phyloP scores from a whole-genome alignment of 1,284 basidiomycete genomes.

The Apiotrichum siamense region DNA sequence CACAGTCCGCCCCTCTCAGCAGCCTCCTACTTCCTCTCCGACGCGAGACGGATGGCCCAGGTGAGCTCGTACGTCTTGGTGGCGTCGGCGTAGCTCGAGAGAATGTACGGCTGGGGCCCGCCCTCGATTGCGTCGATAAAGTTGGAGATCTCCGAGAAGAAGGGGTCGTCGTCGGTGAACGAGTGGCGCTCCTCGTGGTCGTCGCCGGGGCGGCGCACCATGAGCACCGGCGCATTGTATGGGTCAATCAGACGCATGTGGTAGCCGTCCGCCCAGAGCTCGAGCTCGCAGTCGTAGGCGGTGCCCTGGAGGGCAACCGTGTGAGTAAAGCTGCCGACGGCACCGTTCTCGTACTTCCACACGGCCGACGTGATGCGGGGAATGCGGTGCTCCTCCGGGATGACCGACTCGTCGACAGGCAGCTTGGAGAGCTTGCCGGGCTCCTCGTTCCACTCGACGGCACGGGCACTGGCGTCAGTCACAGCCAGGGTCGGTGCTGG shows the following conservation, averaged over 20 bases:
- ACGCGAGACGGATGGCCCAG: slow-evolving; percentile 1
- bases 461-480: slow-evolving; percentile 56
- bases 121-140: slow-evolving; percentile 72
- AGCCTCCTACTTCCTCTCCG: too few species aligned
- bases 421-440: slow-evolving; percentile 80
- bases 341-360: slow-evolving; percentile 84
- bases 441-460: slow-evolving; percentile 83
- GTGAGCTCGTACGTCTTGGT: slow-evolving; percentile 67
- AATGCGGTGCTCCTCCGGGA: slow-evolving; percentile 45
- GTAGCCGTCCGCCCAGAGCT: slow-evolving; percentile 74
- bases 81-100: slow-evolving; percentile 59
- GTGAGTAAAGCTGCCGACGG: slow-evolving; percentile 83
- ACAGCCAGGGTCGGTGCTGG: neutral
- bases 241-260: slow-evolving; percentile 72
- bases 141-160: slow-evolving; percentile 83
- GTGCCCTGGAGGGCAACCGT: slow-evolving; percentile 80
- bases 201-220: slow-evolving; percentile 75
- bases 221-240: slow-evolving; percentile 64
- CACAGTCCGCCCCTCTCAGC: too few species aligned
- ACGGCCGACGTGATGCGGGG: slow-evolving; percentile 46
- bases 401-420: slow-evolving; percentile 48
- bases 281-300: slow-evolving; percentile 87
- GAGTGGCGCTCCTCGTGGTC: slow-evolving; percentile 70
- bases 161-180: slow-evolving; percentile 78
- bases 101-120: slow-evolving; percentile 42